Conservation (phyloP, 495 filamentous ascomycete species). For the Pyrenopolyporus hunteri region DNA sequence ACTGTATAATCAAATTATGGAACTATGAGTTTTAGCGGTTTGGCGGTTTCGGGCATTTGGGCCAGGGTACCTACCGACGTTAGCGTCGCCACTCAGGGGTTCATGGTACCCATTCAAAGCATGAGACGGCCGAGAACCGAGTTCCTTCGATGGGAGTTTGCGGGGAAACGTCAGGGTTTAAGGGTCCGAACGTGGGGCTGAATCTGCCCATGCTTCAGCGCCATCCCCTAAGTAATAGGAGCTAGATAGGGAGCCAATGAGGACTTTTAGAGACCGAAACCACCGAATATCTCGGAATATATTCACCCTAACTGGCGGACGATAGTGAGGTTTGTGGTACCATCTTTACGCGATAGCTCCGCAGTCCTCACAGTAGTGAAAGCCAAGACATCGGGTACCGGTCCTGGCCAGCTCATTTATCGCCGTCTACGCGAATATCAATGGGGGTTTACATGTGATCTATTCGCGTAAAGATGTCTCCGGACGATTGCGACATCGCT, state of each 20-base stretch:
- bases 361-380: slow-evolving; percentile 16
- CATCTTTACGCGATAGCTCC: slow-evolving; percentile 2
- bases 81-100: not conserved
- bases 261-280: slow-evolving; percentile 3
- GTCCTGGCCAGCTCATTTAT: slow-evolving; percentile 19
- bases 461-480: not conserved
- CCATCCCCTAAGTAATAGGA: not conserved
- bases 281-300: slow-evolving; percentile 22
- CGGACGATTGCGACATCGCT: slow-evolving; percentile 27
- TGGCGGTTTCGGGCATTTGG: too few species aligned
- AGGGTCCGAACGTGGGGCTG: slow-evolving; percentile 11
- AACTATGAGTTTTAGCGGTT: too few species aligned
- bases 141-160: not conserved
- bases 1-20: too few species aligned
- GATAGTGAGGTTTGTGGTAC: not conserved
- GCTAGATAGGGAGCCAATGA: too few species aligned
- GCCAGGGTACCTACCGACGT: too few species aligned
- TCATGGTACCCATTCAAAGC: slow-evolving; percentile 1
- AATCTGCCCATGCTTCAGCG: not conserved
- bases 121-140: slow-evolving; percentile 14
- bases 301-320: not conserved
- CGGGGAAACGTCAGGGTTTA: slow-evolving; percentile 23
- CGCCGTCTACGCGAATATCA: not conserved
- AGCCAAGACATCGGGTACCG: not conserved
- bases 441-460: slow-evolving; percentile 6